These are phyloP conservation scores for Pyrrhoderma noxium DNA, from an alignment of 1,284 basidiomycete species.

Conservation along the genomic window DNA sequence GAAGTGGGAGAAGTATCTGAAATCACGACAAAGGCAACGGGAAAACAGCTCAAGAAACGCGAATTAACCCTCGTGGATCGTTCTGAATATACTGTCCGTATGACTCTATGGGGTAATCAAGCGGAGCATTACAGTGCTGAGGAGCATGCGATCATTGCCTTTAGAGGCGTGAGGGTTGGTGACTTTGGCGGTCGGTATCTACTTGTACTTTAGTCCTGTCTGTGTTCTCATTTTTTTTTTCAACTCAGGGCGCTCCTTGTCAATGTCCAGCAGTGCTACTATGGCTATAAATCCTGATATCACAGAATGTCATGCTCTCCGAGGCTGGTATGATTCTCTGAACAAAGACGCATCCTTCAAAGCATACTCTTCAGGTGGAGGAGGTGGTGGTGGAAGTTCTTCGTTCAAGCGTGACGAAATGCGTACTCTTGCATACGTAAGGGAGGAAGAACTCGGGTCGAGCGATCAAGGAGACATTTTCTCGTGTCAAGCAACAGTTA, in stretches of 20 bases:
- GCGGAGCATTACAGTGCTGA: conserved; percentile 71
- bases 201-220: conserved; percentile 4
- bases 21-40: conserved; percentile 64
- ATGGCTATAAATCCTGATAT: conserved; percentile 89
- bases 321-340: conserved; percentile 82
- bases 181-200: conserved; percentile 75
- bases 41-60: conserved; percentile 75
- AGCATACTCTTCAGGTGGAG: conserved; percentile 50
- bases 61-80: conserved; percentile 87
- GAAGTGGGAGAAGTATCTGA: conserved; percentile 65
- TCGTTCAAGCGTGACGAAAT: conserved; percentile 65
- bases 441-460: conserved; percentile 72
- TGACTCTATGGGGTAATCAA: conserved; percentile 96
- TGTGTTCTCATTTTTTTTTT: neutral
- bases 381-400: conserved; percentile 32
- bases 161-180: conserved; percentile 93
- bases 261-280: conserved; percentile 58
- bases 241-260: conserved; percentile 63
- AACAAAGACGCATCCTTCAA: conserved; percentile 51
- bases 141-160: conserved; percentile 74
- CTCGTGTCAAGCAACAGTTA: conserved; percentile 75
- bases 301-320: conserved; percentile 74
- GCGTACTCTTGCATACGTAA: conserved; percentile 76
- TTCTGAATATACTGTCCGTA: conserved; percentile 70
- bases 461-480: conserved; percentile 82